These are phyloP conservation scores for Lipomyces orientalis DNA, from an alignment of 805 yeast genomes.

Conservation along the genomic window DNA sequence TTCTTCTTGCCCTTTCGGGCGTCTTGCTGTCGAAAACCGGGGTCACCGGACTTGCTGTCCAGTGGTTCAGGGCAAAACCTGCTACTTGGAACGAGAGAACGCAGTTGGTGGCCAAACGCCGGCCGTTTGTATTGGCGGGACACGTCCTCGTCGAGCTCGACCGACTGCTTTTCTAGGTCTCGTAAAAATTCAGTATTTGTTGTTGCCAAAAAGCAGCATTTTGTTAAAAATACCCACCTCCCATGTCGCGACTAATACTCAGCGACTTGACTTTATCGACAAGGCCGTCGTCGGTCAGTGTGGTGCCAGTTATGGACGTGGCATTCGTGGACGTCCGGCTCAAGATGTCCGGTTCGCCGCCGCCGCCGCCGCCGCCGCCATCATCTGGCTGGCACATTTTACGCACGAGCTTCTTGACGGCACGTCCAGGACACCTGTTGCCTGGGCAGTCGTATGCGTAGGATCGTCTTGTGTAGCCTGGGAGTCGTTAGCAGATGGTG, in stretches of 20 bases:
- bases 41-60: background rate
- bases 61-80: background rate
- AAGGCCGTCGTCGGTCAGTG: constrained; percentile 9
- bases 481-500: background rate
- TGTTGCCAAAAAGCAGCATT: background rate
- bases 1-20: background rate
- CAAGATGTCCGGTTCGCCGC: too few species aligned
- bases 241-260: background rate
- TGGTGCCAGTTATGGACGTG: background rate
- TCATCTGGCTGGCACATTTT: background rate
- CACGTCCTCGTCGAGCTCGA: background rate
- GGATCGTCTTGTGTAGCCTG: background rate
- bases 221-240: background rate
- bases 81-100: background rate
- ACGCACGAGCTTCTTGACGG: background rate
- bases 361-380: background rate
- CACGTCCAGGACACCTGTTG: background rate
- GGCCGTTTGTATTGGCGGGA: background rate
- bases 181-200: background rate
- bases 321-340: background rate
- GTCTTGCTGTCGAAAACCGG: background rate
- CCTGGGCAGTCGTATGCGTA: background rate
- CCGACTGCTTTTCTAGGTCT: background rate
- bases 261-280: background rate
- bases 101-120: background rate